phyloP scores from a whole-genome alignment of 768 basidiomycete species.

The Naganishia antarctica region DNA sequence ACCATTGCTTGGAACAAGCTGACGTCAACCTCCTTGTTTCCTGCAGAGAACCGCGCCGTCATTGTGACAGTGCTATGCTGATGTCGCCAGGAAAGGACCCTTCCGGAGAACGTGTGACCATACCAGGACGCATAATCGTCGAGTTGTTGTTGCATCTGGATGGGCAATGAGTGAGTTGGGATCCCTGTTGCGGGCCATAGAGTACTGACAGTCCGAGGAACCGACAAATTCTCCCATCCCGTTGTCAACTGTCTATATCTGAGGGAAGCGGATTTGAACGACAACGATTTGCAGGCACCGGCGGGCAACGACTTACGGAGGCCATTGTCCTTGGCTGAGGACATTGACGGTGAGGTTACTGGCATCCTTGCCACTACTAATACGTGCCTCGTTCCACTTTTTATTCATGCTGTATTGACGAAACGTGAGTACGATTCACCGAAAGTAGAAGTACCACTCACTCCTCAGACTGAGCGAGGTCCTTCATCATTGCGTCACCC shows the following conservation, averaged over 20 bases:
- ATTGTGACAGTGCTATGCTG: constrained; percentile 77
- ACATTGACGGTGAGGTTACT: constrained; percentile 69
- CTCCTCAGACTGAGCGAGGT: constrained; percentile 57
- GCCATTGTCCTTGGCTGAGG: constrained; percentile 85
- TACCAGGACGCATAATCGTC: constrained; percentile 66
- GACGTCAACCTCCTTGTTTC: constrained; percentile 77
- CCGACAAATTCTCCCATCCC: constrained; percentile 18
- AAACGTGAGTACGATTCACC: constrained; percentile 51
- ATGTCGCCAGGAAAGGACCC: constrained; percentile 78
- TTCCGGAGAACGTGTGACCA: constrained; percentile 68
- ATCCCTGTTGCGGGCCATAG: neutral
- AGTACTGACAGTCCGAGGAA: constrained; percentile 8
- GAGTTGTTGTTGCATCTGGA: constrained; percentile 70
- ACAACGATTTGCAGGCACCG: neutral
- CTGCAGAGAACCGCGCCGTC: constrained; percentile 59
- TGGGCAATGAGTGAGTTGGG: constrained; percentile 28
- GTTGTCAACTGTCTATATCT: constrained; percentile 50
- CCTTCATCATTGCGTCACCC: constrained; percentile 93
- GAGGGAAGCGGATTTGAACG: constrained; percentile 33
- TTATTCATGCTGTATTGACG: constrained; percentile 53
- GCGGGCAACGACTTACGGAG: constrained; percentile 53
- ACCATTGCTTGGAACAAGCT: constrained; percentile 87
- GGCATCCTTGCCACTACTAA: constrained; percentile 28
- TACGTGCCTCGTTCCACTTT: constrained; percentile 16
- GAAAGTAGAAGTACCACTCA: constrained; percentile 30